These are phyloP conservation scores for Yarrowia sp. DNA, from an alignment of 805 yeast species.

Conservation along the genomic window DNA sequence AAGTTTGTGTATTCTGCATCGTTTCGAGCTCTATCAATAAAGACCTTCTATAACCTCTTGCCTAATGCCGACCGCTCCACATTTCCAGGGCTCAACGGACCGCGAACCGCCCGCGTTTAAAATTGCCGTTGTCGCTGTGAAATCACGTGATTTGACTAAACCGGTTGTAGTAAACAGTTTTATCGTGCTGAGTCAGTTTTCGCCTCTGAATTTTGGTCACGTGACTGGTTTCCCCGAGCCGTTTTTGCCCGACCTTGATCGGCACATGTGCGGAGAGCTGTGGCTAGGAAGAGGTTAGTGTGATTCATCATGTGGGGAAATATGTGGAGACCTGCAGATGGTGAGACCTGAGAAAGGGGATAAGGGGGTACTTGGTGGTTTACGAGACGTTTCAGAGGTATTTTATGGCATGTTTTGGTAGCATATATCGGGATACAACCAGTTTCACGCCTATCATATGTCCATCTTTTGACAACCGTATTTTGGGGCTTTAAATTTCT, in stretches of 20 bases:
- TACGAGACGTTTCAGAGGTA: too few relatives aligned
- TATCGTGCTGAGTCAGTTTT: too few relatives aligned
- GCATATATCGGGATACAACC: too few relatives aligned
- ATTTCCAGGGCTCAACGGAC: background rate
- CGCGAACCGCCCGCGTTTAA: conserved; percentile 3
- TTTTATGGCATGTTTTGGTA: too few relatives aligned
- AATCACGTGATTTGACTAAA: background rate
- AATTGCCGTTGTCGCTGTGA: background rate
- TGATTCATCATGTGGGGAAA: background rate
- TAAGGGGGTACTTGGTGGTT: too few relatives aligned
- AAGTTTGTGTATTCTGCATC: too few relatives aligned
- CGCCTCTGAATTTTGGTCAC: background rate
- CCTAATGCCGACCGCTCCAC: conserved; percentile 2
- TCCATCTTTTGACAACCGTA: too few relatives aligned
- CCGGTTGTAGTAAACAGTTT: too few relatives aligned
- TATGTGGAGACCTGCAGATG: background rate
- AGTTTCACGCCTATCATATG: too few relatives aligned
- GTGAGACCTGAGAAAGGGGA: background rate
- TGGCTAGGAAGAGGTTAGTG: background rate
- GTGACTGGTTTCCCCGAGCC: background rate
- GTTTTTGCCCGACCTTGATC: conserved; percentile 2
- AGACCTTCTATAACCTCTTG: background rate
- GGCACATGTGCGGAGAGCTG: conserved; percentile 5
- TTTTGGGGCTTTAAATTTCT: too few relatives aligned
- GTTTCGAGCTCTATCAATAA: too few relatives aligned